These are phyloP conservation scores for Harringtonia lauricola DNA, from an alignment of 2,329 filamentous ascomycete species.

Conservation along the genomic window DNA sequence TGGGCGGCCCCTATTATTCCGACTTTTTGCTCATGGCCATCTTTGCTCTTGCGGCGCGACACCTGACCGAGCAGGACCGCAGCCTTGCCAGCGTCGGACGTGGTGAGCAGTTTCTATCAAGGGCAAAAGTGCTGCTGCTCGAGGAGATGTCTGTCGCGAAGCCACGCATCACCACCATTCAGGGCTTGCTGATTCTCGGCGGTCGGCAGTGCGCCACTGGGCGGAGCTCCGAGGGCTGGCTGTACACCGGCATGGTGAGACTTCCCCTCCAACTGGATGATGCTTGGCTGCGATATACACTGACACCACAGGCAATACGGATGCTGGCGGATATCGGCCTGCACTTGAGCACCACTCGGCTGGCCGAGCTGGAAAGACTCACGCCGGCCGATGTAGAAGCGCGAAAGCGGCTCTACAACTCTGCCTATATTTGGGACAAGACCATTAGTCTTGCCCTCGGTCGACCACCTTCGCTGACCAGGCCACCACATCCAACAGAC, in stretches of 20 bases:
- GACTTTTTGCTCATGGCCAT: neutral
- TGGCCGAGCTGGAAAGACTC: neutral
- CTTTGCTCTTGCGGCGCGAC: neutral
- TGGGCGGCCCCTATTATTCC: neutral
- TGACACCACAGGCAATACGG: slow-evolving; percentile 13
- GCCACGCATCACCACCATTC: neutral
- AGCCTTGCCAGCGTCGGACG: neutral
- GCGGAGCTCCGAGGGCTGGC: slow-evolving; percentile 1
- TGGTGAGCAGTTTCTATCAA: neutral
- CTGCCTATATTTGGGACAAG: neutral
- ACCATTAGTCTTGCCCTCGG: neutral
- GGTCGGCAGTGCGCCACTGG: neutral
- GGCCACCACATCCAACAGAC: neutral
- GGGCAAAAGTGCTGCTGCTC: neutral
- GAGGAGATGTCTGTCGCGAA: neutral
- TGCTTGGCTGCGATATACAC: too few species aligned
- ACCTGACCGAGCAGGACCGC: neutral
- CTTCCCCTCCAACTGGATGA: too few species aligned
- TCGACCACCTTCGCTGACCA: neutral
- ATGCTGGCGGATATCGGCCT: slow-evolving; percentile 16
- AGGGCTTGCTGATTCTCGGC: neutral
- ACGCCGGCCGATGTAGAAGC: neutral
- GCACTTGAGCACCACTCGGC: slow-evolving; percentile 11
- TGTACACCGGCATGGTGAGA: slow-evolving; percentile 2
- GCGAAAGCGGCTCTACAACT: neutral